Evolutionary conservation across 495 filamentous ascomycete genomes (phyloP).

Genomic region (Paragyromitra xinjiangensis): DNA sequence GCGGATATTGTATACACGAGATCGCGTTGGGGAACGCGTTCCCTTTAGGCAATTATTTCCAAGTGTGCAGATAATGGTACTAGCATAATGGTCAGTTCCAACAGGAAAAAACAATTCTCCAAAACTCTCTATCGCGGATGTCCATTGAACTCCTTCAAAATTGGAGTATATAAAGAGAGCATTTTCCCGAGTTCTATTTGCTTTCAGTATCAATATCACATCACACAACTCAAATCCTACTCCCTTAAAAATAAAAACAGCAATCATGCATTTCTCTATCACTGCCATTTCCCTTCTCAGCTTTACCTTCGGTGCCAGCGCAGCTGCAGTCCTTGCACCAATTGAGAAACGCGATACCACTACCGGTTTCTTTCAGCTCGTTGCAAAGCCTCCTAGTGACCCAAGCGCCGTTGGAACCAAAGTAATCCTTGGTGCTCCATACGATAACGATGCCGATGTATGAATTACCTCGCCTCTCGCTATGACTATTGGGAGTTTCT

Average conservation of each 20-base stretch:
- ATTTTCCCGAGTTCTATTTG: neutral
- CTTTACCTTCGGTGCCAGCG: neutral
- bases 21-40: neutral
- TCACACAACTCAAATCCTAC: neutral
- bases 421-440: neutral
- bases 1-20: neutral
- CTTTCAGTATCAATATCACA: neutral
- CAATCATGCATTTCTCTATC: neutral
- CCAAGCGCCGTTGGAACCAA: neutral
- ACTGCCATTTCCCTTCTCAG: slow-evolving; percentile 2
- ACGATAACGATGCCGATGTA: neutral
- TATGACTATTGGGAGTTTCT: neutral
- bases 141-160: neutral
- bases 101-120: neutral
- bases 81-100: neutral
- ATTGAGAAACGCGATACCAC: neutral
- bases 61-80: neutral
- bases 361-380: neutral
- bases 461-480: neutral
- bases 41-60: neutral
- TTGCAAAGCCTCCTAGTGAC: neutral
- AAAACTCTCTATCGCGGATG: neutral
- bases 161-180: neutral
- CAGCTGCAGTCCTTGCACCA: neutral
- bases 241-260: neutral